phyloP scores from a whole-genome alignment of 2,329 filamentous ascomycete genomes.

The Bipolaris bicolor region DNA sequence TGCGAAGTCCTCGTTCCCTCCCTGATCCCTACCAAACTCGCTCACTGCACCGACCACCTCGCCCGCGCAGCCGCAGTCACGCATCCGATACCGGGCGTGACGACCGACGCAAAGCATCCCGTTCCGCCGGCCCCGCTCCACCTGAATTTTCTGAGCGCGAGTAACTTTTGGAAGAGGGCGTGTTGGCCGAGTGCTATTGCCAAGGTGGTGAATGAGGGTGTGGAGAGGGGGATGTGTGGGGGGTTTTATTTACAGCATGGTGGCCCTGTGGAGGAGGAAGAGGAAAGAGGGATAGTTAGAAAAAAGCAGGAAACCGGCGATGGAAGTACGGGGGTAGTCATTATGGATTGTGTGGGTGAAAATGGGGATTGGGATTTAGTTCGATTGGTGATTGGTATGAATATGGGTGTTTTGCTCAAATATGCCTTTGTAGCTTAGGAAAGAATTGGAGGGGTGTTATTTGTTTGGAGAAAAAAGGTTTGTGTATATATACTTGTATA shows the following conservation, averaged over 20 bases:
- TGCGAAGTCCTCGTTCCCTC: constrained; percentile 81
- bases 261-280: constrained; percentile 20
- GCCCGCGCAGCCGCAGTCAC: constrained; percentile 63
- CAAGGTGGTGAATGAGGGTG: constrained; percentile 80
- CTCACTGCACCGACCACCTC: constrained; percentile 74
- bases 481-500: too few relatives aligned
- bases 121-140: constrained; percentile 69
- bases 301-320: constrained; percentile 61
- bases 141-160: constrained; percentile 88
- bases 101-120: constrained; percentile 47
- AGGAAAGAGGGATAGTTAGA: not conserved
- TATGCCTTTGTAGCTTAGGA: not conserved
- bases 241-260: constrained; percentile 56
- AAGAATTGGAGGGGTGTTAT: too few relatives aligned
- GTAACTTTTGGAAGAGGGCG: constrained; percentile 89
- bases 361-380: constrained; percentile 90
- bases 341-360: constrained; percentile 91
- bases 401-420: constrained; percentile 62
- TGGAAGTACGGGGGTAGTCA: constrained; percentile 82
- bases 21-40: constrained; percentile 82
- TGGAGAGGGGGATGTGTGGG: constrained; percentile 63
- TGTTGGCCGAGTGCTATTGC: constrained; percentile 97
- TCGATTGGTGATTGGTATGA: constrained; percentile 88
- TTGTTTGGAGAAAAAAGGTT: too few relatives aligned
- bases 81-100: constrained; percentile 49